Conservation (phyloP, 345 rosid genomes). For the Eucalyptus pauciflora region DNA sequence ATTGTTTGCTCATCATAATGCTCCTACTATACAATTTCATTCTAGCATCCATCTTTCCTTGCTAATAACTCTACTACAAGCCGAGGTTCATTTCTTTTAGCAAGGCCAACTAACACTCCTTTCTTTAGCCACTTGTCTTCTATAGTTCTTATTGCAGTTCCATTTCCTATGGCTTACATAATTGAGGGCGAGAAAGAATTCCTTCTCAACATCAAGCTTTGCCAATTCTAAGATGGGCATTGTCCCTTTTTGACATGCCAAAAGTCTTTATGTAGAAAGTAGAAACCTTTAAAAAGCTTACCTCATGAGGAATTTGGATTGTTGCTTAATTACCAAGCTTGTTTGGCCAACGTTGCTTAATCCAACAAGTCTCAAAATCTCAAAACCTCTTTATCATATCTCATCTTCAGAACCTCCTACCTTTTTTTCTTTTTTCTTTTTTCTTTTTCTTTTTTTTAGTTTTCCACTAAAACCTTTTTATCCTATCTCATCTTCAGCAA, state of each 20-base stretch:
- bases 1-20: not conserved
- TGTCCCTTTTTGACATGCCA: not conserved
- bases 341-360: not conserved
- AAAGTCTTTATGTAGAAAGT: not conserved
- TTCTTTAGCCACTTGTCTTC: not conserved
- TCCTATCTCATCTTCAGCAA: not conserved
- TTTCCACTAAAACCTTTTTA: too few relatives aligned
- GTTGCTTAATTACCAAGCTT: not conserved
- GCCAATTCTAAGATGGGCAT: too few relatives aligned
- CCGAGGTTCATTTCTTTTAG: not conserved
- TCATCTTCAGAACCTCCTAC: not conserved
- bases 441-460: too few relatives aligned
- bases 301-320: not conserved
- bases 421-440: rapidly evolving
- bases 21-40: not conserved
- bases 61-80: not conserved
- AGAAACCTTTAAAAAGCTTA: not conserved
- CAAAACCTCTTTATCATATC: not conserved
- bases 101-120: not conserved
- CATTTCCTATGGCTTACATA: too few relatives aligned
- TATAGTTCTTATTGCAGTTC: too few relatives aligned
- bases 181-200: not conserved
- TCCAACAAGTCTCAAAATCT: too few relatives aligned
- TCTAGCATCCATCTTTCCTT: not conserved
- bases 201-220: not conserved